Evolutionary conservation across 371 early-diverging fungal species (phyloP).

Genomic region (Gilbertella persicaria): DNA sequence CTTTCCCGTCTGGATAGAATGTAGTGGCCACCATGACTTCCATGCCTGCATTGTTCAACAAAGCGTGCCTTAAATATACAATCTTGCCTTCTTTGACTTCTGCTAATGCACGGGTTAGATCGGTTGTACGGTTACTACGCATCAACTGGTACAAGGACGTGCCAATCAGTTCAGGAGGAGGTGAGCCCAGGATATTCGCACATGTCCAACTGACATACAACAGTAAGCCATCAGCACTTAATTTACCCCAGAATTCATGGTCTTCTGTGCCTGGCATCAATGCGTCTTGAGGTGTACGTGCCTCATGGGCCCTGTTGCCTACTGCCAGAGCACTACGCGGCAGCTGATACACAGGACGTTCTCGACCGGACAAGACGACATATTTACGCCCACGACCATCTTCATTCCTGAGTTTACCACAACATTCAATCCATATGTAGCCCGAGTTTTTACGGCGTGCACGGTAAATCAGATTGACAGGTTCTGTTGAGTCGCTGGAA

Average conservation of each 20-base stretch:
- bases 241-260: slow-evolving; percentile 64
- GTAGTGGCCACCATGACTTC: slow-evolving; percentile 48
- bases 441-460: slow-evolving; percentile 54
- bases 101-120: slow-evolving; percentile 48
- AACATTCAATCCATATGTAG: slow-evolving; percentile 65
- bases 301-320: slow-evolving; percentile 18
- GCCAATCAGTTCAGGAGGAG: slow-evolving; percentile 51
- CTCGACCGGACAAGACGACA: slow-evolving; percentile 60
- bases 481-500: slow-evolving; percentile 31
- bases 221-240: slow-evolving; percentile 60
- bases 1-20: slow-evolving; percentile 50
- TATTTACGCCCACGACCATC: slow-evolving; percentile 65
- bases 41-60: slow-evolving; percentile 42
- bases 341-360: slow-evolving; percentile 44
- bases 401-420: slow-evolving; percentile 55
- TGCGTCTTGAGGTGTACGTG: neutral
- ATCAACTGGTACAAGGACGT: slow-evolving; percentile 57
- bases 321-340: slow-evolving; percentile 18
- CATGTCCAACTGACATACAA: slow-evolving; percentile 52
- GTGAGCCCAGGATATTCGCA: slow-evolving; percentile 44
- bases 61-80: slow-evolving; percentile 40
- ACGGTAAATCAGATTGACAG: slow-evolving; percentile 60
- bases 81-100: slow-evolving; percentile 51
- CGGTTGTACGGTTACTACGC: slow-evolving; percentile 53
- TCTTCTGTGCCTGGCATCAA: slow-evolving; percentile 33